These are phyloP conservation scores for Penicillium ochrochloron DNA, from an alignment of 495 filamentous ascomycete species.

Conservation along the genomic window DNA sequence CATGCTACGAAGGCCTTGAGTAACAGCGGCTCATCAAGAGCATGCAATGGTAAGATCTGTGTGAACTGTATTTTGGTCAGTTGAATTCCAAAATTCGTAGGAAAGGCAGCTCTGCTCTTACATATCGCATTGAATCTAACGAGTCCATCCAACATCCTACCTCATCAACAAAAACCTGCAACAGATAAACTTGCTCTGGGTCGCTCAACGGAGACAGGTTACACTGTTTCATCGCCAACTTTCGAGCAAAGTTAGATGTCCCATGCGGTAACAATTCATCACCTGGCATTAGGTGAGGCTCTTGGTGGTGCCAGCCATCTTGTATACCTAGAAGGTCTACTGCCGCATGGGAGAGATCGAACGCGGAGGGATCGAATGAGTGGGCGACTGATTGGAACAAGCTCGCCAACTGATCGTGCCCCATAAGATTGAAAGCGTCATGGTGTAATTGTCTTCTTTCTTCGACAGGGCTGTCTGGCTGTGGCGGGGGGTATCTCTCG, in stretches of 20 bases:
- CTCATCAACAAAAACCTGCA: slow-evolving; percentile 91
- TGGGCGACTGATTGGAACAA: slow-evolving; percentile 35
- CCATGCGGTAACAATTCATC: slow-evolving; percentile 37
- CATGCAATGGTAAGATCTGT: slow-evolving; percentile 76
- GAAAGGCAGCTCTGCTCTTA: slow-evolving; percentile 38
- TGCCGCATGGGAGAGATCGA: slow-evolving; percentile 25
- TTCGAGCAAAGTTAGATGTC: slow-evolving; percentile 34
- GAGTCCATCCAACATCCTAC: slow-evolving; percentile 95
- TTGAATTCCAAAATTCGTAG: not conserved
- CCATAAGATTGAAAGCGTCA: slow-evolving; percentile 40
- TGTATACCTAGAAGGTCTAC: slow-evolving; percentile 24
- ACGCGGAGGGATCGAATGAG: slow-evolving; percentile 30
- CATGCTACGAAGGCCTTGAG: slow-evolving; percentile 90
- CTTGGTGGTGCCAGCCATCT: slow-evolving; percentile 30
- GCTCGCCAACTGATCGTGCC: slow-evolving; percentile 32
- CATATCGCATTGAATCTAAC: slow-evolving; percentile 84
- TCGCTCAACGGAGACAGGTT: slow-evolving; percentile 64
- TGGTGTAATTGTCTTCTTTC: slow-evolving; percentile 42
- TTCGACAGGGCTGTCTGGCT: slow-evolving; percentile 39
- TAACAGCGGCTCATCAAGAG: slow-evolving; percentile 86
- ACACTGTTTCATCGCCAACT: slow-evolving; percentile 33
- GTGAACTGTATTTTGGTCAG: slow-evolving; percentile 63
- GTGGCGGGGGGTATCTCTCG: slow-evolving; percentile 68
- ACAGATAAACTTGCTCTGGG: slow-evolving; percentile 77
- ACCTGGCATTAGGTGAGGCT: slow-evolving; percentile 30